phyloP scores from a whole-genome alignment of 768 basidiomycete genomes.

The Amyloporia xantha region DNA sequence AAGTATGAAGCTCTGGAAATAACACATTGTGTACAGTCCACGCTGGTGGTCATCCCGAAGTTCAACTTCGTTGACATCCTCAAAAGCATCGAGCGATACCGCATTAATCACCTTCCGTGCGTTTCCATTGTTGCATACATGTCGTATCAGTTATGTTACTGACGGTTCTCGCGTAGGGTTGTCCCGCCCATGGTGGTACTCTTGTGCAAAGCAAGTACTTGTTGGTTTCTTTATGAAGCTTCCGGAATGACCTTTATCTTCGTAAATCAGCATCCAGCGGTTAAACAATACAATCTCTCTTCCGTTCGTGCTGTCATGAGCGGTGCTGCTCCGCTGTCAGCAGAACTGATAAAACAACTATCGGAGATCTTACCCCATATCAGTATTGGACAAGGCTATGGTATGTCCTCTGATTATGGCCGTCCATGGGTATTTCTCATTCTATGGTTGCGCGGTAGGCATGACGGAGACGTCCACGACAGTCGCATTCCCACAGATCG shows the following conservation, averaged over 20 bases:
- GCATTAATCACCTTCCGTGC: not conserved
- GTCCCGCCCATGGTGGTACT: constrained; percentile 22
- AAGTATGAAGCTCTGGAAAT: not conserved
- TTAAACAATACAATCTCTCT: constrained; percentile 43
- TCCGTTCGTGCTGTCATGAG: constrained; percentile 42
- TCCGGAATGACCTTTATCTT: not conserved
- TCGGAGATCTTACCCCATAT: constrained; percentile 20
- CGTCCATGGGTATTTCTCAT: constrained; percentile 14
- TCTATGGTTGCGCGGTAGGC: constrained; percentile 24
- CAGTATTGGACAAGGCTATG: constrained; percentile 17
- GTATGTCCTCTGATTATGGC: not conserved
- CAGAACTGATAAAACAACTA: constrained; percentile 36
- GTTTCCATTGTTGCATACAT: not conserved
- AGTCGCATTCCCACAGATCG: constrained; percentile 39
- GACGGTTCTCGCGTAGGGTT: not conserved
- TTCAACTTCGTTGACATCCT: constrained; percentile 61
- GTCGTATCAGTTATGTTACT: not conserved
- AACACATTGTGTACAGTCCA: constrained; percentile 28
- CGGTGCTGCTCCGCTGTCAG: constrained; percentile 54
- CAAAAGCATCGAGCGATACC: constrained; percentile 49
- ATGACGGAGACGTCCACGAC: constrained; percentile 60
- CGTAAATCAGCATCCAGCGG: constrained; percentile 45
- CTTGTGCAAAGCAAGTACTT: constrained; percentile 27
- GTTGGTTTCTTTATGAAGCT: too few species aligned
- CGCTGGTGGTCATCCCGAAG: constrained; percentile 53